Evolutionary conservation across 257 asterid genomes (phyloP).

Genomic region (Solanum appendiculatum): DNA sequence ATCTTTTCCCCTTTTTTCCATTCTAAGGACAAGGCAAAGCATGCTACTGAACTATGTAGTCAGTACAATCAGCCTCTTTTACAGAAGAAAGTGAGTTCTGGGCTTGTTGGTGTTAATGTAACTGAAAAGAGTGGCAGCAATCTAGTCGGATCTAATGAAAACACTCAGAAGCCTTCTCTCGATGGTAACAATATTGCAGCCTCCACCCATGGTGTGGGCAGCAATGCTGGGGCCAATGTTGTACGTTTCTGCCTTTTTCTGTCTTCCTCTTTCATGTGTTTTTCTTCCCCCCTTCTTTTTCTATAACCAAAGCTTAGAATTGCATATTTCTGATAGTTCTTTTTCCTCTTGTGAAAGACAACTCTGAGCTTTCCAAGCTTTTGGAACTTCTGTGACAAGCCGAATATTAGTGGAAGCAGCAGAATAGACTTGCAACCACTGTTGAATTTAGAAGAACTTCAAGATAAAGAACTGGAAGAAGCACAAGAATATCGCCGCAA

Average conservation of each 20-base stretch:
- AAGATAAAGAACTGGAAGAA: conserved; percentile 41
- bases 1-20: background rate
- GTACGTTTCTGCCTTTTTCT: background rate
- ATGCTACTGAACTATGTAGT: conserved; percentile 1
- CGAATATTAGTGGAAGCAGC: conserved; percentile 9
- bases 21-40: conserved; percentile 2
- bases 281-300: background rate
- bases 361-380: conserved; percentile 1
- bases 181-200: conserved; percentile 4
- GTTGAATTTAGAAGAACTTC: conserved; percentile 31
- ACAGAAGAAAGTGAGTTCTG: background rate
- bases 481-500: conserved; percentile 37
- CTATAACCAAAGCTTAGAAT: background rate
- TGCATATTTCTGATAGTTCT: background rate
- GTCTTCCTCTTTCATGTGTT: background rate
- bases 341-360: conserved; percentile 1
- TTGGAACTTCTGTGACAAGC: conserved; percentile 13
- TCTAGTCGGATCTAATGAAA: conserved; percentile 7
- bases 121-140: background rate
- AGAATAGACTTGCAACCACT: conserved; percentile 15
- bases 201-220: background rate
- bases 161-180: background rate
- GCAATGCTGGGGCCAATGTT: conserved; percentile 3
- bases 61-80: background rate
- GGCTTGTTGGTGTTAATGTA: conserved; percentile 4